Percentiles rank a stretch among this genome's conserved stretches.
Conservation (phyloP, 148 eudicot genomes). For the Vaccinium myrtillus region DNA sequence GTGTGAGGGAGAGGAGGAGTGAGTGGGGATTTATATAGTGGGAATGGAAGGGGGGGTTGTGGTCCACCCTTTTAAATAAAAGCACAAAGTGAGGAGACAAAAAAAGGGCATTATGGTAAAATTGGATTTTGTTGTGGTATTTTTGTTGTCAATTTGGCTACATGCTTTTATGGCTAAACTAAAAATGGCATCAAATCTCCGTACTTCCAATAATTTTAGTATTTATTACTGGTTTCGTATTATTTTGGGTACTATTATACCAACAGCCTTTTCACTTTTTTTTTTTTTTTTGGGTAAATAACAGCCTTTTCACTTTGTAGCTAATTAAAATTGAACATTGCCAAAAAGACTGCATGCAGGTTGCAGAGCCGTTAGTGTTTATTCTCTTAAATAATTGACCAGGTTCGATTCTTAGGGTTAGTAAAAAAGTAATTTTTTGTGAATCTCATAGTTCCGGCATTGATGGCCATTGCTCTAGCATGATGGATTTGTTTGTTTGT, state of each 20-base stretch:
- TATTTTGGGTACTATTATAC: neutral
- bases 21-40: conserved; percentile 21
- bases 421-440: too few species aligned
- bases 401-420: too few species aligned
- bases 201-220: neutral
- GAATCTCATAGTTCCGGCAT: too few species aligned
- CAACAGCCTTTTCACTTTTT: too few species aligned
- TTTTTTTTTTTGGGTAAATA: too few species aligned
- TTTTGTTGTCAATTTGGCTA: conserved; percentile 24
- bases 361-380: too few species aligned
- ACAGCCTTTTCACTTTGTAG: neutral
- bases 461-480: too few species aligned
- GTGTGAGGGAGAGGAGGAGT: conserved; percentile 3
- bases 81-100: conserved; percentile 21
- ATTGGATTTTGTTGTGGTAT: conserved; percentile 21
- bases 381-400: too few species aligned
- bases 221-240: neutral
- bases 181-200: neutral
- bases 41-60: neutral
- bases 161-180: conserved; percentile 15
- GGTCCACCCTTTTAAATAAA: conserved; percentile 9
- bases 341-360: neutral
- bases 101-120: conserved; percentile 28
- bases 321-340: neutral
- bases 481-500: too few species aligned